Percentiles rank a stretch among this genome's conserved stretches.
phyloP scores from a whole-genome alignment of 768 basidiomycete genomes.

The Russula sp. region DNA sequence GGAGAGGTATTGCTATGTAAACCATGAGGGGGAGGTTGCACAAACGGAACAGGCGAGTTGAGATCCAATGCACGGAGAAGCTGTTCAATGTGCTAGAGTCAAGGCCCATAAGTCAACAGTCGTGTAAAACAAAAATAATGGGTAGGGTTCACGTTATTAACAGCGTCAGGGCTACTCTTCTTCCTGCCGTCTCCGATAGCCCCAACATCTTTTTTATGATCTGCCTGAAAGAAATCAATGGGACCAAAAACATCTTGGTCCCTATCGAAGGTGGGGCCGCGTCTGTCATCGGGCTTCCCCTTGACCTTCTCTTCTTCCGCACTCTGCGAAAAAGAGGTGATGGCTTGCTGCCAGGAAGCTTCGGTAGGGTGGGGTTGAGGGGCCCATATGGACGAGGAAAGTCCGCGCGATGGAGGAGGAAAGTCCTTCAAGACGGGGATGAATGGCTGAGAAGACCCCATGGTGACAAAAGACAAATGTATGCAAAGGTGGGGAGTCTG shows the following conservation, averaged over 20 bases:
- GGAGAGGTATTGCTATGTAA: slow-evolving; percentile 46
- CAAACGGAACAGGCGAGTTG: slow-evolving; percentile 52
- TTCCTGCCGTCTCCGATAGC: slow-evolving; percentile 78
- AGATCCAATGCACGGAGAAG: slow-evolving; percentile 73
- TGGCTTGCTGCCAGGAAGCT: slow-evolving; percentile 57
- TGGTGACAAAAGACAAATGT: neutral
- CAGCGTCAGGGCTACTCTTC: slow-evolving; percentile 48
- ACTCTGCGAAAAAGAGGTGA: slow-evolving; percentile 47
- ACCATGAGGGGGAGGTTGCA: slow-evolving; percentile 36
- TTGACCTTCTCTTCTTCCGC: slow-evolving; percentile 34
- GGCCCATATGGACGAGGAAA: slow-evolving; percentile 63
- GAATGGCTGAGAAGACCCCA: slow-evolving; percentile 21
- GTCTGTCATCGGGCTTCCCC: slow-evolving; percentile 24
- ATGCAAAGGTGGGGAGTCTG: slow-evolving; percentile 11
- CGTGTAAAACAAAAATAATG: slow-evolving; percentile 20
- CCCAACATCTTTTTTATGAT: slow-evolving; percentile 48
- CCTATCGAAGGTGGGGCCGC: slow-evolving; percentile 29
- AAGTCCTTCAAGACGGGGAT: slow-evolving; percentile 15
- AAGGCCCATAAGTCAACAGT: slow-evolving; percentile 18
- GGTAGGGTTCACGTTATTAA: slow-evolving; percentile 41
- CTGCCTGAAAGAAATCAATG: slow-evolving; percentile 30
- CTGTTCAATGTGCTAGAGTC: slow-evolving; percentile 66
- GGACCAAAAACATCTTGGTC: slow-evolving; percentile 66
- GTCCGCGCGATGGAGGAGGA: slow-evolving; percentile 18
- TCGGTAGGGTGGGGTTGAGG: slow-evolving; percentile 68